Evolutionary conservation across 768 basidiomycete species (phyloP).

Genomic region (Leccinum boreale): DNA sequence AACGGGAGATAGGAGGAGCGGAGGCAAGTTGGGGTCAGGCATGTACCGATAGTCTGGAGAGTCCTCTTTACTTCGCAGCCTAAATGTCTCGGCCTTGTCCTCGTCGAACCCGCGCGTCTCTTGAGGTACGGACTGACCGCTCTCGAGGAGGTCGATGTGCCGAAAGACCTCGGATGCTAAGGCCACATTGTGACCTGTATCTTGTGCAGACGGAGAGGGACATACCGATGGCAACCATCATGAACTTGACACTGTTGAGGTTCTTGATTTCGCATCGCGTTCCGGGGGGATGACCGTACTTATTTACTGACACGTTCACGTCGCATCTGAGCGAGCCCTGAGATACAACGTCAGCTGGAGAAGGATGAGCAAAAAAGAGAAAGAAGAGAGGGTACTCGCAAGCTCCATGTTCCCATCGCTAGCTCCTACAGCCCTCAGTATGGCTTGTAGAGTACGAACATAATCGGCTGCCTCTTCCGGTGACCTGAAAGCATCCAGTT

Average conservation of each 20-base stretch:
- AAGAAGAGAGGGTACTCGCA: slow-evolving; percentile 38
- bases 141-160: slow-evolving; percentile 59
- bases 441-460: slow-evolving; percentile 74
- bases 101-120: slow-evolving; percentile 94
- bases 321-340: slow-evolving; percentile 95
- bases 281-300: slow-evolving; percentile 56
- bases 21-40: slow-evolving; percentile 93
- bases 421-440: slow-evolving; percentile 79
- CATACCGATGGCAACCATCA: slow-evolving; percentile 81
- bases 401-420: slow-evolving; percentile 98
- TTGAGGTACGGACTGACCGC: slow-evolving; percentile 52
- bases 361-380: neutral
- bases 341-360: neutral
- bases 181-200: neutral
- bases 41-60: slow-evolving; percentile 97
- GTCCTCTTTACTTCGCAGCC: slow-evolving; percentile 85
- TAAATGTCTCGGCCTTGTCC: slow-evolving; percentile 74
- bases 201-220: slow-evolving; percentile 4
- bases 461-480: slow-evolving; percentile 91
- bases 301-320: slow-evolving; percentile 90
- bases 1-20: slow-evolving; percentile 57
- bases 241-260: slow-evolving; percentile 85
- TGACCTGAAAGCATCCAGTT: slow-evolving; percentile 38
- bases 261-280: slow-evolving; percentile 98
- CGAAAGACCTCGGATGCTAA: slow-evolving; percentile 79